Percentiles rank a stretch among this genome's conserved stretches.
phyloP scores from a whole-genome alignment of 140 eudicot species.

The Cichorium intybus region DNA sequence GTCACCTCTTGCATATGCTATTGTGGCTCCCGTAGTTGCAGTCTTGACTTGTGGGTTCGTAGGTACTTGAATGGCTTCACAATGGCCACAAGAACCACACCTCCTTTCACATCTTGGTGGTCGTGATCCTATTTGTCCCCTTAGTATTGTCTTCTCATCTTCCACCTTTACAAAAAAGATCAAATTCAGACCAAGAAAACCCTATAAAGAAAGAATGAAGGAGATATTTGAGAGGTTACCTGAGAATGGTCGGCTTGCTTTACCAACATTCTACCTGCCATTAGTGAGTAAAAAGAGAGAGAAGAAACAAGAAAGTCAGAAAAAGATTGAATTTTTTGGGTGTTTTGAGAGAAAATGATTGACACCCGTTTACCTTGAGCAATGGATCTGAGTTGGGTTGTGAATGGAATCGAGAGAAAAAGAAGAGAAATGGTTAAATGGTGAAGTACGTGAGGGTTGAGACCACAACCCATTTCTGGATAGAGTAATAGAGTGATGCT shows the following conservation, averaged over 20 bases:
- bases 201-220: neutral
- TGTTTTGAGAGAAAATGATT: conserved; percentile 7
- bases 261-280: conserved; percentile 54
- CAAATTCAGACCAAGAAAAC: neutral
- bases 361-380: conserved; percentile 52
- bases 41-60: conserved; percentile 55
- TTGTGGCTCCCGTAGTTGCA: conserved; percentile 15
- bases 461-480: conserved; percentile 58
- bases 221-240: conserved; percentile 15
- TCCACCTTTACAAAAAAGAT: conserved; percentile 15
- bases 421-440: conserved; percentile 54
- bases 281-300: neutral
- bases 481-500: conserved; percentile 28
- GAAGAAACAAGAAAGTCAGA: neutral
- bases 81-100: conserved; percentile 75
- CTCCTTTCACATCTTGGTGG: conserved; percentile 89
- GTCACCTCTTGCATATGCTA: conserved; percentile 54
- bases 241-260: conserved; percentile 32
- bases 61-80: conserved; percentile 93
- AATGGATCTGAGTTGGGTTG: conserved; percentile 43
- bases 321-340: neutral
- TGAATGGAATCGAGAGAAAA: conserved; percentile 40
- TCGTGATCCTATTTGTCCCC: conserved; percentile 77
- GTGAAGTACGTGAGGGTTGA: conserved; percentile 28
- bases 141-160: conserved; percentile 39